Evolutionary conservation across 176 grass and related monocot species (phyloP).

Genomic region (Dendrocalamus sinicus): DNA sequence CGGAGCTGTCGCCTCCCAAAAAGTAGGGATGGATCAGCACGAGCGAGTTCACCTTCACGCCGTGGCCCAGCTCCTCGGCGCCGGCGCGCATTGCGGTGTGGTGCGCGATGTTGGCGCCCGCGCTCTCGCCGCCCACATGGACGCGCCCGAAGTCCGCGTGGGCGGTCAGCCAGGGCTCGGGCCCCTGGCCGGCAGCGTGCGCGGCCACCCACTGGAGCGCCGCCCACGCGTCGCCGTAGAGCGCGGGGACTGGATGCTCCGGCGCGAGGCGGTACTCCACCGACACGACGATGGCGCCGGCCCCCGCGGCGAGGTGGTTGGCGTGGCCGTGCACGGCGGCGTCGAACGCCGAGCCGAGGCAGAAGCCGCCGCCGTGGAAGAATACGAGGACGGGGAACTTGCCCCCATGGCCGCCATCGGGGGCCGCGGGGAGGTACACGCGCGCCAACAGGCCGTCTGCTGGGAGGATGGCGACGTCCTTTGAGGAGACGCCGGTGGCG

Average conservation of each 20-base stretch:
- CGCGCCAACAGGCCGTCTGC: slow-evolving; percentile 37
- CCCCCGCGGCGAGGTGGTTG: slow-evolving; percentile 51
- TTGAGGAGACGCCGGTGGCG: slow-evolving; percentile 51
- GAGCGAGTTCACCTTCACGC: slow-evolving; percentile 49
- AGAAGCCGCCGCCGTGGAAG: slow-evolving; percentile 74
- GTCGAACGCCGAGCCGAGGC: slow-evolving; percentile 68
- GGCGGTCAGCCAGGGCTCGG: slow-evolving; percentile 58
- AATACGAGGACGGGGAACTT: slow-evolving; percentile 60
- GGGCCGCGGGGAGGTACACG: slow-evolving; percentile 51
- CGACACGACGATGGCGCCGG: slow-evolving; percentile 55
- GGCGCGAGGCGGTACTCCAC: slow-evolving; percentile 71
- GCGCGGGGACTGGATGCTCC: slow-evolving; percentile 53
- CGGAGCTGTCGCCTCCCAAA: slow-evolving; percentile 50
- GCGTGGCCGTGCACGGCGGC: slow-evolving; percentile 48
- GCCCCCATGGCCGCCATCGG: background rate
- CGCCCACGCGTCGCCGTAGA: slow-evolving; percentile 61
- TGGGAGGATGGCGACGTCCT: slow-evolving; percentile 46
- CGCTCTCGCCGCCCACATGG: slow-evolving; percentile 74
- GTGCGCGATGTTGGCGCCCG: slow-evolving; percentile 77
- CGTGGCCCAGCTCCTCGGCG: slow-evolving; percentile 33
- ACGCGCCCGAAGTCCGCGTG: slow-evolving; percentile 65
- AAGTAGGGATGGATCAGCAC: slow-evolving; percentile 78
- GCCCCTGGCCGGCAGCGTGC: slow-evolving; percentile 39
- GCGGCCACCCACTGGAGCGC: slow-evolving; percentile 68
- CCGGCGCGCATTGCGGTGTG: slow-evolving; percentile 68